A percentile compares a stretch with the other conserved stretches of the same genome.
Evolutionary conservation across 2,329 filamentous ascomycete species (phyloP).

Genomic region (Claviceps capensis): DNA sequence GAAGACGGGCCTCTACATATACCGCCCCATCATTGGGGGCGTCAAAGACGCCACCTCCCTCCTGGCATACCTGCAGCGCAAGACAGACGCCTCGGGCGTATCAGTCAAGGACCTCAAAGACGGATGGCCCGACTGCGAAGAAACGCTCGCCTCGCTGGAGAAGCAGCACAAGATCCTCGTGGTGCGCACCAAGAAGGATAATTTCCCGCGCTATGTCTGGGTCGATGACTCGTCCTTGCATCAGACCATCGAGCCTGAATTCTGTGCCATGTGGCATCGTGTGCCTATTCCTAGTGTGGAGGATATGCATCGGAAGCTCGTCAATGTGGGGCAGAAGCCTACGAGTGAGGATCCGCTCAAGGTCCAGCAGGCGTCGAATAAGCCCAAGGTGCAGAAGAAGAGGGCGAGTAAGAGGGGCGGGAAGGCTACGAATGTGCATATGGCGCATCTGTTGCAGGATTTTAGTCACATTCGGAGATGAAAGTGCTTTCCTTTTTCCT

Average conservation of each 20-base stretch:
- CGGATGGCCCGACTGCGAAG: slow-evolving; percentile 79
- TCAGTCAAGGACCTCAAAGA: slow-evolving; percentile 87
- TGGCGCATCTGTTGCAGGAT: slow-evolving; percentile 70
- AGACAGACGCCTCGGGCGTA: slow-evolving; percentile 68
- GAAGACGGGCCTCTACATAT: slow-evolving; percentile 60
- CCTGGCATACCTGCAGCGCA: slow-evolving; percentile 66
- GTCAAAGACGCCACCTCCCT: slow-evolving; percentile 69
- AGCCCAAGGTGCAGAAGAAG: slow-evolving; percentile 63
- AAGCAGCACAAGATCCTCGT: slow-evolving; percentile 67
- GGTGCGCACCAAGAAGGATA: slow-evolving; percentile 84
- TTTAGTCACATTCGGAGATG: slow-evolving; percentile 37
- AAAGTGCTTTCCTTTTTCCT: slow-evolving; percentile 7
- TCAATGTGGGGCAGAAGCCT: slow-evolving; percentile 67
- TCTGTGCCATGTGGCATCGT: slow-evolving; percentile 70
- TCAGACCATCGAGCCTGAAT: slow-evolving; percentile 67
- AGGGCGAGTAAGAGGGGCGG: slow-evolving; percentile 50
- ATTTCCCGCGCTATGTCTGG: slow-evolving; percentile 76
- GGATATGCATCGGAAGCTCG: slow-evolving; percentile 63
- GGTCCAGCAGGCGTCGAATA: slow-evolving; percentile 31
- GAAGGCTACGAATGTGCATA: slow-evolving; percentile 79
- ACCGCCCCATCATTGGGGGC: slow-evolving; percentile 66
- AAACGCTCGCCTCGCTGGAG: slow-evolving; percentile 67
- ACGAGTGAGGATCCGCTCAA: slow-evolving; percentile 63
- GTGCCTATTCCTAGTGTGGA: slow-evolving; percentile 63
- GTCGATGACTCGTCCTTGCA: slow-evolving; percentile 69